phyloP scores from a whole-genome alignment of 202 grass and related monocot genomes.

The Tripidium arundinaceum region DNA sequence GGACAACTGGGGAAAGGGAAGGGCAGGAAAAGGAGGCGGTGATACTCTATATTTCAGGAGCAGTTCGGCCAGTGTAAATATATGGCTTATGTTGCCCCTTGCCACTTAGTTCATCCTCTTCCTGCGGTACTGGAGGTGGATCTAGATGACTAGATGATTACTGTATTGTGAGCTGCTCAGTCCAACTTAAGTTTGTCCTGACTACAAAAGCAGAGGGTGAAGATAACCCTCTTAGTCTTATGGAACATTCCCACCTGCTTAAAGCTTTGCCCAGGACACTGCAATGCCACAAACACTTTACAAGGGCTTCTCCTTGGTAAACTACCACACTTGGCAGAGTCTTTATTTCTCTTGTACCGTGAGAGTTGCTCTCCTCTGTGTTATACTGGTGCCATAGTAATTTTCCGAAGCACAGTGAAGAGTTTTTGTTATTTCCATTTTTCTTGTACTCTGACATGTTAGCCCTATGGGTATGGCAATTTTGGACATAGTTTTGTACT shows the following conservation, averaged over 20 bases:
- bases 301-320: neutral
- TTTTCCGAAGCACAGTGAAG: neutral
- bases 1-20: conserved; percentile 92
- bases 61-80: conserved; percentile 26
- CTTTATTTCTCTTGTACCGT: neutral
- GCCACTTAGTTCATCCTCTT: neutral
- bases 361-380: neutral
- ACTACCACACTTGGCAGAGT: neutral
- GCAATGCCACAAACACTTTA: neutral
- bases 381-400: neutral
- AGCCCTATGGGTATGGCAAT: neutral
- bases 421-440: conserved; percentile 16
- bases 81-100: neutral
- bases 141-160: neutral
- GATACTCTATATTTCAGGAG: conserved; percentile 29
- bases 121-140: neutral
- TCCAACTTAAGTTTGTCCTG: neutral
- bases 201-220: conserved; percentile 10
- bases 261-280: neutral
- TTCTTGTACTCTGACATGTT: neutral
- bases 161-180: neutral
- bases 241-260: neutral
- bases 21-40: conserved; percentile 70
- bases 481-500: neutral
- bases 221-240: neutral